Base-by-base conservation (phyloP, 1,139 yeast species). In the Torulaspora globosa region DNA sequence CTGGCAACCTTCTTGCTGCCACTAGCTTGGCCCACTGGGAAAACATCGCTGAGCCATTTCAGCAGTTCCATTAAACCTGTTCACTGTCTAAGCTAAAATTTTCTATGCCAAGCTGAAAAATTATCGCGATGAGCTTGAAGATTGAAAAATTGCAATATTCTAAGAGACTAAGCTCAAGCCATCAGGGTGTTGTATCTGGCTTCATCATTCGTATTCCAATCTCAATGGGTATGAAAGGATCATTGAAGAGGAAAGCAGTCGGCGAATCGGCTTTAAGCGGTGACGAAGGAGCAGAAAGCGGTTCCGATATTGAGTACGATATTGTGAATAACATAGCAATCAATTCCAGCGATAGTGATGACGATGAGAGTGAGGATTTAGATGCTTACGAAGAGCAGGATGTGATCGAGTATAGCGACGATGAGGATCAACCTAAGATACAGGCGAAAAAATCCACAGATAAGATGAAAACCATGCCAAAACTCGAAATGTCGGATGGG, bases 271-370 rank as follows among this genome's bases (percentile, higher is more conserved):
- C 23, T 12, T 33, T 36, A 15, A 36, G 37, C 37, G 69, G 69
- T 41, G 72, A 70, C 41, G 24, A 33, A 10, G 36, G 14, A 2
- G 8, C 11, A 34, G 42, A 32, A n/a, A 39, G 31, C 16, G 42
- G 18, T 11, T 39, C 42, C 7, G 42, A 32, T 16, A 33, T 16
- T 58, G 84, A 73, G 7, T 75, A 70, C 59, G 90, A 85, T 63
- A 84, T 86, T 58, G 83, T 89, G 30, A 72, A 78, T 30, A 72
- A 80, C 37, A 72, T 85, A 44, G 86, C 84, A 1, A 63, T 80
- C 33, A 69, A 68, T 42, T 67, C 72, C 24, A 76, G 71, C 33
- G 70, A 71, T 1, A 79, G 70, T 29, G 67, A 65, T 19, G 72
- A 31, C 3, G 23, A 31, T 31, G 34, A 31, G 1, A 31, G 34